Percentiles rank a stretch among this genome's conserved stretches.
Conservation (phyloP, 352 stramenopile species). For the Phytophthora litchii region DNA sequence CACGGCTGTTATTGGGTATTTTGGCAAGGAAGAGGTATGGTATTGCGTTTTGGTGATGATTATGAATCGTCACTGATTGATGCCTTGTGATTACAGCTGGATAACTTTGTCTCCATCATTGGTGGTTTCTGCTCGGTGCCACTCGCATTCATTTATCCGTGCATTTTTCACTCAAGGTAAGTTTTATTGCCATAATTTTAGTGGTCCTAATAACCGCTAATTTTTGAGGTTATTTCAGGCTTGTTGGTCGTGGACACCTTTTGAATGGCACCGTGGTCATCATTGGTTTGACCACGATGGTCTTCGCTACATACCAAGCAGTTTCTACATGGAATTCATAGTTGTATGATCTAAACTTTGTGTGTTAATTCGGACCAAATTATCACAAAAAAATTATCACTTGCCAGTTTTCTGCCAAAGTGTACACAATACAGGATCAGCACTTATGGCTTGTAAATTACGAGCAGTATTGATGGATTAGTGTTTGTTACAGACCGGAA, state of each 20-base stretch:
- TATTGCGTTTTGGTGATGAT: neutral
- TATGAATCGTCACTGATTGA: neutral
- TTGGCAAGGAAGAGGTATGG: slow-evolving; percentile 52
- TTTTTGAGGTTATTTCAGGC: slow-evolving; percentile 14
- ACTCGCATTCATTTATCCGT: slow-evolving; percentile 73
- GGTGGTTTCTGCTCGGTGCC: slow-evolving; percentile 72
- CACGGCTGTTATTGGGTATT: slow-evolving; percentile 62
- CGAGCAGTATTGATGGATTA: no score
- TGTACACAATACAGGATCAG: no score
- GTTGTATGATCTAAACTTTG: no score
- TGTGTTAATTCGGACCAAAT: no score
- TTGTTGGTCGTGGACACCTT: slow-evolving; percentile 45
- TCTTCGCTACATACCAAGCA: slow-evolving; percentile 56
- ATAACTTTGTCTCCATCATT: slow-evolving; percentile 72
- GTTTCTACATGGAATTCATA: slow-evolving; percentile 42
- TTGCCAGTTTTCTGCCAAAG: no score
- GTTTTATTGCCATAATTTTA: neutral
- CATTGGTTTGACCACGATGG: slow-evolving; percentile 56
- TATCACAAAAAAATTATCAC: no score
- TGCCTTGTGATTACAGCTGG: slow-evolving; percentile 34
- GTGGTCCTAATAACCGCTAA: slow-evolving; percentile 5
- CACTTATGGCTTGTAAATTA: no score
- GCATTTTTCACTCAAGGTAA: slow-evolving; percentile 60
- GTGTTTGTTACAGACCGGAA: no score
- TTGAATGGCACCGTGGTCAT: slow-evolving; percentile 46